Evolutionary conservation across 768 basidiomycete species (phyloP).

Genomic region (Brasilioporus rufonigricans): DNA sequence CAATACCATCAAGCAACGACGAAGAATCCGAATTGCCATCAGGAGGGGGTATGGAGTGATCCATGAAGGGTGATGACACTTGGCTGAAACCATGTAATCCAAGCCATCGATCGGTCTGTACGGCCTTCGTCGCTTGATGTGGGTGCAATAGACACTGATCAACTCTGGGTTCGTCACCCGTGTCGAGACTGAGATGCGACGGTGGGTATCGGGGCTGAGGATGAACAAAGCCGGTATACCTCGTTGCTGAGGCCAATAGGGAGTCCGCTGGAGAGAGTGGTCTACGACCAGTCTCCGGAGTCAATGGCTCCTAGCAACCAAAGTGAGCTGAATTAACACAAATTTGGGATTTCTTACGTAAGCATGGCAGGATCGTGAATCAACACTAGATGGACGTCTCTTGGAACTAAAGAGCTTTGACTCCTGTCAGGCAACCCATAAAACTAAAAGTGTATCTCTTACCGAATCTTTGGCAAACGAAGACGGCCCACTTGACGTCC

Average conservation of each 20-base stretch:
- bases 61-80: conserved; percentile 33
- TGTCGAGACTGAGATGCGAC: conserved; percentile 39
- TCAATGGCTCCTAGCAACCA: conserved; percentile 40
- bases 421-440: conserved; percentile 22
- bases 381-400: conserved; percentile 36
- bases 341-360: conserved; percentile 32
- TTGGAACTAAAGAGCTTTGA: conserved; percentile 23
- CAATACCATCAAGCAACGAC: conserved; percentile 56
- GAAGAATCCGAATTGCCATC: conserved; percentile 77
- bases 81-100: conserved; percentile 32
- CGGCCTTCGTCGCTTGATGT: conserved; percentile 57
- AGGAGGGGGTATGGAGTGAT: conserved; percentile 43
- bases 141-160: conserved; percentile 27
- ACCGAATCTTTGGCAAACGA: conserved; percentile 43
- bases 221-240: conserved; percentile 25
- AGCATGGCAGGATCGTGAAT: conserved; percentile 28
- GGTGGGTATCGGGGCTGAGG: conserved; percentile 25
- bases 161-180: conserved; percentile 41
- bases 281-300: conserved; percentile 42
- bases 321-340: conserved; percentile 8
- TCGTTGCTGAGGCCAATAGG: conserved; percentile 22
- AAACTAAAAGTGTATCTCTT: conserved; percentile 33
- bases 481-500: conserved; percentile 44
- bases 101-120: conserved; percentile 60
- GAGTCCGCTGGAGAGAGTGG: conserved; percentile 44